Evolutionary conservation across 78 protist species (phyloP), one percentile per base, ranked within the genome.

Genomic region (Monocercomonoides exilis): DNA sequence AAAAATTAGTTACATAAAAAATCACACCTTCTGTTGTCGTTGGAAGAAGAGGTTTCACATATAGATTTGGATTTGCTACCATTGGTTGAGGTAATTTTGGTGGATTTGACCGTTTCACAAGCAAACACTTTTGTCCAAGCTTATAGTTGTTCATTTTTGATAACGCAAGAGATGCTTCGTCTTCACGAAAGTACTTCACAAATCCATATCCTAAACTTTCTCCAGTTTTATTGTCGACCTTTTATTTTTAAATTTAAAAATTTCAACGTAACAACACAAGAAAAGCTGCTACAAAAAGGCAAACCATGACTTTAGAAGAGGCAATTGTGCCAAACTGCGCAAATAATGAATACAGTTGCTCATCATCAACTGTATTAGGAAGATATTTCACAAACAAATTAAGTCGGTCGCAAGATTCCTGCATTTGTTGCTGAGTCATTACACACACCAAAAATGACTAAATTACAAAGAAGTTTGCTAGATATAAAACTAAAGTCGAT

Each of bases 351-450:
- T 79, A 79, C 11, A 79, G 36, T 38, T 6, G 45, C 36, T 79
- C 43, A 21, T 79, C 82, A 21, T 32, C 42, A 41, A 79, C 11
- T 21, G n/a, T 41, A 4, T 33, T 5, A 5, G 82, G 82, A 21
- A 79, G 82, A 41, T 79, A 79, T 21, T 79, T 79, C 42, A 79
- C 82, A 79, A 79, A 79, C 5, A 79, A 41, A 41, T 79, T 79
- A n/a, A n/a, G n/a, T n/a, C n/a, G n/a, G n/a, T n/a, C n/a, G n/a
- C n/a, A n/a, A n/a, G n/a, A n/a, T n/a, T n/a, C n/a, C n/a, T n/a
- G n/a, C n/a, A n/a, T n/a, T n/a, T n/a, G n/a, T n/a, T n/a, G n/a
- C n/a, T n/a, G n/a, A n/a, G n/a, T n/a, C n/a, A n/a, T n/a, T n/a
- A n/a, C n/a, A n/a, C n/a, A n/a, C n/a, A n/a, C n/a, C n/a, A n/a